A percentile compares a stretch with the other conserved stretches of the same genome.
Evolutionary conservation across 1,139 yeast genomes (phyloP).

Genomic region (Zygoascus hellenicus): DNA sequence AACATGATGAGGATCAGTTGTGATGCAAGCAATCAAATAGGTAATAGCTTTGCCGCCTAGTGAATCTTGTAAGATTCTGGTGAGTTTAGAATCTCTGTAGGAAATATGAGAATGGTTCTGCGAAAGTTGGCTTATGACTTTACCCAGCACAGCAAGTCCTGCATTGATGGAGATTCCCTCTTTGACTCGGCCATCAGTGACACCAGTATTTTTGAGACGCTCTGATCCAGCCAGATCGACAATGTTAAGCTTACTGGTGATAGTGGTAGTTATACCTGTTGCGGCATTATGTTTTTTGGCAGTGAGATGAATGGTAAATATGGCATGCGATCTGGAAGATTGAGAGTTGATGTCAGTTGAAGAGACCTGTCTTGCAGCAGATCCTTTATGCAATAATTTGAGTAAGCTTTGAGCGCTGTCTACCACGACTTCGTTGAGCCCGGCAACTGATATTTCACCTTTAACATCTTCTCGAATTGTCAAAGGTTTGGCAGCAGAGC

Average conservation of each 20-base stretch:
- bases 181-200: slow-evolving; percentile 36
- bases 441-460: slow-evolving; percentile 23
- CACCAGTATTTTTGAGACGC: slow-evolving; percentile 70
- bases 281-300: slow-evolving; percentile 19
- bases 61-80: slow-evolving; percentile 71
- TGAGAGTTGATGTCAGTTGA: slow-evolving; percentile 28
- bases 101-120: slow-evolving; percentile 60
- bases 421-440: slow-evolving; percentile 24
- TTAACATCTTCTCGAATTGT: slow-evolving; percentile 24
- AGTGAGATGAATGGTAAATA: slow-evolving; percentile 25
- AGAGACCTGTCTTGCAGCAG: slow-evolving; percentile 24
- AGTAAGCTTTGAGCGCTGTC: slow-evolving; percentile 18
- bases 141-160: slow-evolving; percentile 70
- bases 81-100: slow-evolving; percentile 75
- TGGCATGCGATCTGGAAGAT: slow-evolving; percentile 29
- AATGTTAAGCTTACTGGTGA: slow-evolving; percentile 48
- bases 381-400: slow-evolving; percentile 22
- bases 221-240: slow-evolving; percentile 90
- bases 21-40: slow-evolving; percentile 69
- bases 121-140: slow-evolving; percentile 65
- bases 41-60: slow-evolving; percentile 80
- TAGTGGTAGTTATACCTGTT: slow-evolving; percentile 29
- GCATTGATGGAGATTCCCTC: slow-evolving; percentile 78
- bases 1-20: slow-evolving; percentile 46
- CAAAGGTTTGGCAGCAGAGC: slow-evolving; percentile 10